These are phyloP conservation scores for Liriodendron chinense DNA, from an alignment of 164 flowering plant species.

Conservation along the genomic window DNA sequence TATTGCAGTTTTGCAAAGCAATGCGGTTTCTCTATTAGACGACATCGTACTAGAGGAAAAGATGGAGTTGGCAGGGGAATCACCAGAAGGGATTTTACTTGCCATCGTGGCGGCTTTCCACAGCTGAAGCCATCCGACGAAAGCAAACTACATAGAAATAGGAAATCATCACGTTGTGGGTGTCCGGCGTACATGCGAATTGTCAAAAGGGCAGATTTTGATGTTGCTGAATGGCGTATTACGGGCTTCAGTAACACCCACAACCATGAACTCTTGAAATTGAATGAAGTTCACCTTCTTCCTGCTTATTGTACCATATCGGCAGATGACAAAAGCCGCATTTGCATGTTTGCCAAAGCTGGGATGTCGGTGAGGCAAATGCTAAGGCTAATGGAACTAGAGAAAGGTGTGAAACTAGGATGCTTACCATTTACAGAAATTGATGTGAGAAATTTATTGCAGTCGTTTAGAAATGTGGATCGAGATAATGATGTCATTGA, in stretches of 20 bases:
- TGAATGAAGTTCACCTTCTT: slow-evolving; percentile 53
- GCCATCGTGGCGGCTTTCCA: slow-evolving; percentile 83
- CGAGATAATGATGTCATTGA: slow-evolving; percentile 67
- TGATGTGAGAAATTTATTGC: slow-evolving; percentile 72
- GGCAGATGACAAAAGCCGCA: slow-evolving; percentile 72
- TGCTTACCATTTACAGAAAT: slow-evolving; percentile 73
- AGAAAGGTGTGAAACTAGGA: slow-evolving; percentile 73
- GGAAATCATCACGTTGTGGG: slow-evolving; percentile 84
- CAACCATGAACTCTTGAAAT: slow-evolving; percentile 71
- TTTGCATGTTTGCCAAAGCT: slow-evolving; percentile 80
- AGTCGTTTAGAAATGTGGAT: slow-evolving; percentile 66
- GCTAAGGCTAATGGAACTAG: slow-evolving; percentile 76
- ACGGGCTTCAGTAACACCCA: slow-evolving; percentile 74
- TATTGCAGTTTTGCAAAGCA: slow-evolving; percentile 86
- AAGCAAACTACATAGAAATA: slow-evolving; percentile 69
- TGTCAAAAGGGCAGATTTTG: slow-evolving; percentile 68
- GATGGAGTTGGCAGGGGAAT: slow-evolving; percentile 82
- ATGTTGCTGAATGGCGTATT: slow-evolving; percentile 83
- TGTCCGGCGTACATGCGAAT: slow-evolving; percentile 85
- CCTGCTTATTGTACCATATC: slow-evolving; percentile 63
- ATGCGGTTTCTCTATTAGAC: slow-evolving; percentile 82
- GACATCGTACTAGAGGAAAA: slow-evolving; percentile 82
- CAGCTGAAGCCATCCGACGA: slow-evolving; percentile 69
- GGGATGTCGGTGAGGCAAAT: slow-evolving; percentile 84
- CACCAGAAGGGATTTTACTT: slow-evolving; percentile 81